These are phyloP conservation scores for Gastrodia elata DNA, from an alignment of 106 monocot species.

Conservation along the genomic window DNA sequence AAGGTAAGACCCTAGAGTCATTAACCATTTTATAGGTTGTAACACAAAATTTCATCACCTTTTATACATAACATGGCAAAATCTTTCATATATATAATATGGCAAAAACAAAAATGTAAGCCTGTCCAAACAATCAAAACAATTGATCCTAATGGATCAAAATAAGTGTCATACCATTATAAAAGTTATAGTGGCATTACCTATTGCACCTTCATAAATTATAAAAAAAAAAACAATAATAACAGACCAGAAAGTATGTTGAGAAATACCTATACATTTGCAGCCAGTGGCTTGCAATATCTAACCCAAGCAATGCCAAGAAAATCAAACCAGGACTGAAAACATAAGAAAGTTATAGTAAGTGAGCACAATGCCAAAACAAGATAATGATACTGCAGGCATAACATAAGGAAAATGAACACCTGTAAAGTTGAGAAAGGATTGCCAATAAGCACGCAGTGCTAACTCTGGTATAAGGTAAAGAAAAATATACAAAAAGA, in stretches of 20 bases:
- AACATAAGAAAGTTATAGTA: conserved; percentile 1
- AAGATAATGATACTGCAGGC: not conserved
- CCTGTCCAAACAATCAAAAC: not conserved
- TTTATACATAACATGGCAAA: no score
- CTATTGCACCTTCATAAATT: not conserved
- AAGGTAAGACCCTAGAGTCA: not conserved
- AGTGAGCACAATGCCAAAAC: not conserved
- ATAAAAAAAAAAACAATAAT: not conserved
- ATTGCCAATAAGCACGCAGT: conserved; percentile 81
- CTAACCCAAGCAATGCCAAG: conserved; percentile 73
- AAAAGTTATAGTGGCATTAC: not conserved
- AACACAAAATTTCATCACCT: not conserved
- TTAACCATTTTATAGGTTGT: not conserved
- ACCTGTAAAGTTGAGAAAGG: conserved; percentile 91
- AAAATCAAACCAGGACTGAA: conserved; percentile 83
- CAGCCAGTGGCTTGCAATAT: conserved; percentile 94
- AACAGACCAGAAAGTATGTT: not conserved
- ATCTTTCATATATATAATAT: no score
- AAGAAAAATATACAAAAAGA: not conserved
- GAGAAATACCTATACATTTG: conserved; percentile 87
- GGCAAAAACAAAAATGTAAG: not conserved
- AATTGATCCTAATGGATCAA: not conserved
- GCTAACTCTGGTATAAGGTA: conserved; percentile 52
- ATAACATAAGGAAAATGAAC: conserved; percentile 1
- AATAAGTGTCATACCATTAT: not conserved